Conservation (phyloP, 164 flowering plant genomes). For the Berberis vulgaris region DNA sequence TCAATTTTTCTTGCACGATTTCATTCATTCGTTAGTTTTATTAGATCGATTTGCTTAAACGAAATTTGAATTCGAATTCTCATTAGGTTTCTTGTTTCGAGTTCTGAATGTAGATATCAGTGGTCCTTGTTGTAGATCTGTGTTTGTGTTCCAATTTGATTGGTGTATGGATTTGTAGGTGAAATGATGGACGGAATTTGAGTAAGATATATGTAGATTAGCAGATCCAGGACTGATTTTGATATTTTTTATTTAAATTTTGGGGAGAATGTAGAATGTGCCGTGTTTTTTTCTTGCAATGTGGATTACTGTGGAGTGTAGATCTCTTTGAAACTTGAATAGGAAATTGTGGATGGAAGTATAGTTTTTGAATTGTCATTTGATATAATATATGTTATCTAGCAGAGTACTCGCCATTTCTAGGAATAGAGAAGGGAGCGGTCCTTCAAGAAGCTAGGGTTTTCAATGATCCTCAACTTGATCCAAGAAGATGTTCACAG, state of each 20-base stretch:
- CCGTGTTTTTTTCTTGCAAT: neutral
- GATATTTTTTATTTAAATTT: neutral
- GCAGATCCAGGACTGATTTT: neutral
- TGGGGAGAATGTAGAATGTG: neutral
- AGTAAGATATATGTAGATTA: neutral
- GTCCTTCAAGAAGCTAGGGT: constrained; percentile 98
- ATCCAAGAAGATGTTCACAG: constrained; percentile 92
- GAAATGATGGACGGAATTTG: neutral
- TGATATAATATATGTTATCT: constrained; percentile 6
- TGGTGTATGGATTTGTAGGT: neutral
- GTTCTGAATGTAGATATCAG: neutral
- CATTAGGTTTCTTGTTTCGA: neutral
- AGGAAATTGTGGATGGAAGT: neutral
- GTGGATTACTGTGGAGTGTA: neutral
- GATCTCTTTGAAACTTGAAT: neutral
- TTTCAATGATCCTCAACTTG: constrained; percentile 95
- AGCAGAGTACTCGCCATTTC: constrained; percentile 89
- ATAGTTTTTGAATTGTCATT: neutral
- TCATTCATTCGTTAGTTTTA: neutral
- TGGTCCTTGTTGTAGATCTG: neutral
- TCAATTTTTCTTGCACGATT: neutral
- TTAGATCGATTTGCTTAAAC: neutral
- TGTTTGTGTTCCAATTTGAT: neutral
- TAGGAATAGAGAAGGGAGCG: constrained; percentile 95
- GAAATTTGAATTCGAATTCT: neutral